Percentiles rank a stretch among this genome's conserved stretches.
Evolutionary conservation across 1,284 basidiomycete genomes (phyloP).

Genomic region (Microbotryum intermedium): DNA sequence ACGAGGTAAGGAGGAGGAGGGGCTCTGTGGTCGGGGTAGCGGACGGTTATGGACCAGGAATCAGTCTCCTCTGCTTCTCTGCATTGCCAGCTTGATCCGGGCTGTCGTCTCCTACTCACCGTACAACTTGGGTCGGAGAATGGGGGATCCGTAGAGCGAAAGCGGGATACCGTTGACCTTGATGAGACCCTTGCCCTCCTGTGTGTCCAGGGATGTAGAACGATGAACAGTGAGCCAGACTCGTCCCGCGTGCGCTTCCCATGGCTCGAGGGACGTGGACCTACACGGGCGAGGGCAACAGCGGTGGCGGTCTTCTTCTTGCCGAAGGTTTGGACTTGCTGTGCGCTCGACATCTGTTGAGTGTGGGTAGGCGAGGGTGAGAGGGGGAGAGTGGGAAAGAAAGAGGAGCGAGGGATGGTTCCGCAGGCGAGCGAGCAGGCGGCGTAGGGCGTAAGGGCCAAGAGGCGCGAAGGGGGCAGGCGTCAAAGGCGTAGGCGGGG

Average conservation of each 20-base stretch:
- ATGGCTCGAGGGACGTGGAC: not conserved
- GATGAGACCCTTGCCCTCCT: slow-evolving; percentile 92
- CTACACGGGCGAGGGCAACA: slow-evolving; percentile 73
- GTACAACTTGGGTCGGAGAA: slow-evolving; percentile 97
- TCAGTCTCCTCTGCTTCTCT: not conserved
- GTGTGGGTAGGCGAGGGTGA: too few relatives aligned
- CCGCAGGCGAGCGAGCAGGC: too few relatives aligned
- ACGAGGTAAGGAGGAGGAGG: slow-evolving; percentile 78
- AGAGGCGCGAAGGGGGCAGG: too few relatives aligned
- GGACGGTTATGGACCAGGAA: not conserved
- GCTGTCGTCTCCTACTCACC: slow-evolving; percentile 38
- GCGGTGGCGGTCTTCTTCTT: slow-evolving; percentile 99
- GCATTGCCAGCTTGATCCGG: not conserved
- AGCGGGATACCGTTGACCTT: slow-evolving; percentile 97
- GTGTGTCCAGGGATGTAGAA: slow-evolving; percentile 27
- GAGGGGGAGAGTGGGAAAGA: too few relatives aligned
- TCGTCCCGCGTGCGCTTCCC: too few relatives aligned
- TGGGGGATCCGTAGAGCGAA: slow-evolving; percentile 77
- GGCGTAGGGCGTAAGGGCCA: too few relatives aligned
- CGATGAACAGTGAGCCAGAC: slow-evolving; percentile 10
- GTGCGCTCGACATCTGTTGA: slow-evolving; percentile 25
- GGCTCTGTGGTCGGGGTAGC: slow-evolving; percentile 47
- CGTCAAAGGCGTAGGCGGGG: too few relatives aligned
- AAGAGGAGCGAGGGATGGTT: too few relatives aligned
- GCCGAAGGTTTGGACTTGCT: slow-evolving; percentile 75